Percentiles rank a stretch among this genome's conserved stretches.
phyloP scores from a whole-genome alignment of 176 grass and related monocot genomes.

The barley (Hordeum vulgare) region DNA sequence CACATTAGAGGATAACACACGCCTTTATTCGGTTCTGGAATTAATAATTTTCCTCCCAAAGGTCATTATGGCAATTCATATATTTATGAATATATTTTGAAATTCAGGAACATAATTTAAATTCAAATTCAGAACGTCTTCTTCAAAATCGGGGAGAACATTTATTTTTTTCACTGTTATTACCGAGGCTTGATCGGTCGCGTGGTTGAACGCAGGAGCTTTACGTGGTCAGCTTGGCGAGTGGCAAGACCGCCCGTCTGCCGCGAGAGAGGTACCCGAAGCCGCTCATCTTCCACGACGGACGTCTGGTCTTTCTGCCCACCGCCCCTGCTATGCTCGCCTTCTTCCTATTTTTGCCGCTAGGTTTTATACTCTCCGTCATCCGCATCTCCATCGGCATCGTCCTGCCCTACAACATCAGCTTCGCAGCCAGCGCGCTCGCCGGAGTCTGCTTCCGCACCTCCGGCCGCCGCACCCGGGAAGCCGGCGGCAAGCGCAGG shows the following conservation, averaged over 20 bases:
- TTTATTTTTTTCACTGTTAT: background rate
- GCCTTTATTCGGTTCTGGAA: too few species aligned
- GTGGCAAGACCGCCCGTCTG: constrained; percentile 18
- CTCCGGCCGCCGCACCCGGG: background rate
- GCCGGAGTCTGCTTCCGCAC: constrained; percentile 48
- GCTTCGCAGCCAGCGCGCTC: constrained; percentile 9
- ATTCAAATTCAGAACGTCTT: too few species aligned
- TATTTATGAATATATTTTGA: too few species aligned
- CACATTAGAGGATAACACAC: too few species aligned
- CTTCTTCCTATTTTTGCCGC: constrained; percentile 67
- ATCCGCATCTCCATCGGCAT: constrained; percentile 52
- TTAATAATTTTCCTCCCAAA: too few species aligned
- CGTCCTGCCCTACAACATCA: constrained; percentile 48
- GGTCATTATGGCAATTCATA: too few species aligned
- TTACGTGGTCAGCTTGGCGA: constrained; percentile 43
- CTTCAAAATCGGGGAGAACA: too few species aligned
- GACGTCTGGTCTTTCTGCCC: constrained; percentile 72
- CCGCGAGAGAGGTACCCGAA: constrained; percentile 73
- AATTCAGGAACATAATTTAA: too few species aligned
- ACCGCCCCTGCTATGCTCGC: constrained; percentile 44
- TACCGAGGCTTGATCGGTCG: background rate
- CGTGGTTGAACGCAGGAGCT: constrained; percentile 40
- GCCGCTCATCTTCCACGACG: constrained; percentile 92
- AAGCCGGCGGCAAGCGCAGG: background rate
- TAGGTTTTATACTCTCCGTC: constrained; percentile 49